Conservation (phyloP, 352 stramenopile genomes). For the Lagenidium sp. region DNA sequence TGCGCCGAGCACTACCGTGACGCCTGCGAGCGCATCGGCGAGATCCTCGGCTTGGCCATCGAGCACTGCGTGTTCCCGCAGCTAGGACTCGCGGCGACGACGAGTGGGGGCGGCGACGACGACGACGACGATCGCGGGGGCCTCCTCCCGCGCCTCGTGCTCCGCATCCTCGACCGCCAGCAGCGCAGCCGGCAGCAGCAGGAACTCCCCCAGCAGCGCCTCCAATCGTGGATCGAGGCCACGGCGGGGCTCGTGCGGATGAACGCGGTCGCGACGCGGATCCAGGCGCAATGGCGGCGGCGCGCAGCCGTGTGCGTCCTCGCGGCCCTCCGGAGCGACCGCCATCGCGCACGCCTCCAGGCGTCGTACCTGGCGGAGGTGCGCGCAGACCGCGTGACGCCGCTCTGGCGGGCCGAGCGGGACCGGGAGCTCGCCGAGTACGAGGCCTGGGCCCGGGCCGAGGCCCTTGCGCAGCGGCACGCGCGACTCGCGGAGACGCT, state of each 20-base stretch:
- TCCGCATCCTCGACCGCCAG: slow-evolving; percentile 1
- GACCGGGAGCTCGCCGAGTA: slow-evolving; percentile 41
- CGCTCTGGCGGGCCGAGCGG: slow-evolving; percentile 54
- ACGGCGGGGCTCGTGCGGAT: slow-evolving; percentile 22
- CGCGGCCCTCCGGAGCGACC: slow-evolving; percentile 21
- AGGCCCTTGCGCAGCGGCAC: slow-evolving; percentile 22
- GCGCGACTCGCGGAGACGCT: slow-evolving; percentile 24
- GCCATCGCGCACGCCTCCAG: slow-evolving; percentile 19
- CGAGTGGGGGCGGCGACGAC: not conserved
- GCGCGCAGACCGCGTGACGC: slow-evolving; percentile 41
- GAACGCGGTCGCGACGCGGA: slow-evolving; percentile 19
- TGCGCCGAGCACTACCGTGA: slow-evolving; percentile 52
- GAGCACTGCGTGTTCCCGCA: too few species aligned
- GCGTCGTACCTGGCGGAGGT: slow-evolving; percentile 50
- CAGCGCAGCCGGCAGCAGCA: too few species aligned
- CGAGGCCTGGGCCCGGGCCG: slow-evolving; percentile 28
- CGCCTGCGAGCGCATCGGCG: slow-evolving; percentile 45
- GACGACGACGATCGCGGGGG: not conserved
- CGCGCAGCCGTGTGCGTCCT: slow-evolving; percentile 33
- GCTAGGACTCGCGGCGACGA: slow-evolving; percentile 1
- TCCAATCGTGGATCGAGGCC: slow-evolving; percentile 17
- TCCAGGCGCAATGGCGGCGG: slow-evolving; percentile 52
- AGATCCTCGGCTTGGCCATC: slow-evolving; percentile 32
- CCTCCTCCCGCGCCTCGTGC: slow-evolving; percentile 10
- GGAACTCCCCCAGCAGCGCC: slow-evolving; percentile 13